Percentiles rank a stretch among this genome's conserved stretches.
Conservation (phyloP, 768 basidiomycete genomes). For the Rhodotorula babjevae region DNA sequence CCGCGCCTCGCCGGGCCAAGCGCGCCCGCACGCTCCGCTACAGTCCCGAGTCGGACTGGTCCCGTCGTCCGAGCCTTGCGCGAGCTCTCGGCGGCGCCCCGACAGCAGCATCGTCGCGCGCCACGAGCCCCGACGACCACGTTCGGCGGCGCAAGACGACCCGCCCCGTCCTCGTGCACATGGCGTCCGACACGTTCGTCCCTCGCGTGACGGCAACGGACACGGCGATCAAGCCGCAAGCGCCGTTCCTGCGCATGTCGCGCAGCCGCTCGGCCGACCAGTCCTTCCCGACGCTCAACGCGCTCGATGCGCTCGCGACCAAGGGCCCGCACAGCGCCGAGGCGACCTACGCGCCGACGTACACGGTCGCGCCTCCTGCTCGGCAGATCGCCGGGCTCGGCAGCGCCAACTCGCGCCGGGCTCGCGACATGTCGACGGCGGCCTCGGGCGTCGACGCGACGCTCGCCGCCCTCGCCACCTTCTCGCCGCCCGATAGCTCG, state of each 20-base stretch:
- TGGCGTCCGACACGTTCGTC: slow-evolving; percentile 8
- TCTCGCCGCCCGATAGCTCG: neutral
- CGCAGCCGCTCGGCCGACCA: slow-evolving; percentile 15
- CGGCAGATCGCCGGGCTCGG: neutral
- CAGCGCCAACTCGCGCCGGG: neutral
- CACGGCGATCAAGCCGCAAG: no score
- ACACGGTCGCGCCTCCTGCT: neutral
- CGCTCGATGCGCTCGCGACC: neutral
- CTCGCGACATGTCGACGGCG: no score
- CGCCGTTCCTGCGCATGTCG: neutral
- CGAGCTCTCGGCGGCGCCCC: slow-evolving; percentile 2
- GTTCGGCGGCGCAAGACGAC: slow-evolving; percentile 3
- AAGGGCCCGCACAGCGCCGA: neutral
- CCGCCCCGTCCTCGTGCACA: slow-evolving; percentile 15
- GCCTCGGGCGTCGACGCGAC: neutral
- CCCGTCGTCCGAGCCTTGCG: neutral
- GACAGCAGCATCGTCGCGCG: neutral
- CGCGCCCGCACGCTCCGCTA: slow-evolving; percentile 1
- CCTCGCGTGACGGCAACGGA: neutral
- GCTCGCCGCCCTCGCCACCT: neutral
- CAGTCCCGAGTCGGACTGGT: slow-evolving; percentile 7
- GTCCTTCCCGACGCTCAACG: neutral
- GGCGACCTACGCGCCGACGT: neutral
- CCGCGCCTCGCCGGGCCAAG: slow-evolving; percentile 1
- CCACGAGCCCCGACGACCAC: neutral